phyloP scores from a whole-genome alignment of 2,329 filamentous ascomycete species.

The Cercospora sesami region DNA sequence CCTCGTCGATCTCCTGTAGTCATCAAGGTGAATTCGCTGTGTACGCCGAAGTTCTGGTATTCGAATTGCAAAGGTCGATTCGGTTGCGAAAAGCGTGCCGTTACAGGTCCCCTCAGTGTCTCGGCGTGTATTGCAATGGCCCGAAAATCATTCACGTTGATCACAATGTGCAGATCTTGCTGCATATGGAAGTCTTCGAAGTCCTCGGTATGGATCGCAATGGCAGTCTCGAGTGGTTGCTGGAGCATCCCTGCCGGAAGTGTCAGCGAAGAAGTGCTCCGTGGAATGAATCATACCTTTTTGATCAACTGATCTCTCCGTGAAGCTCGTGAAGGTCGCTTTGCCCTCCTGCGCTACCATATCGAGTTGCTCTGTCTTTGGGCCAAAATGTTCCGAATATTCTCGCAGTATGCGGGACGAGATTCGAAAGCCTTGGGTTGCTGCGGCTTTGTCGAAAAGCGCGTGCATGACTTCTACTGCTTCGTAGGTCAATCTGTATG shows the following conservation, averaged over 20 bases:
- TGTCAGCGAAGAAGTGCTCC: constrained; percentile 8
- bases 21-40: constrained; percentile 79
- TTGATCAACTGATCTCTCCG: constrained; percentile 72
- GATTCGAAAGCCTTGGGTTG: constrained; percentile 70
- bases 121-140: constrained; percentile 75
- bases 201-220: constrained; percentile 72
- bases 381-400: constrained; percentile 77
- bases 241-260: constrained; percentile 65
- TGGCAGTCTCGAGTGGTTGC: constrained; percentile 77
- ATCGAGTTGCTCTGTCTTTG: constrained; percentile 77
- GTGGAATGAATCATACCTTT: constrained; percentile 50
- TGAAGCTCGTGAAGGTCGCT: constrained; percentile 77
- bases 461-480: constrained; percentile 72
- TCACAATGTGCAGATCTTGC: constrained; percentile 73
- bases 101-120: constrained; percentile 64
- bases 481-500: constrained; percentile 75
- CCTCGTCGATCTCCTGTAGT: constrained; percentile 66
- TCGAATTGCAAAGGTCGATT: constrained; percentile 70
- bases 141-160: constrained; percentile 80
- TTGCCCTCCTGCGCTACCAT: constrained; percentile 69
- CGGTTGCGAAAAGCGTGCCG: constrained; percentile 69
- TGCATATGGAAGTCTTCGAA: constrained; percentile 74
- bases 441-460: constrained; percentile 67
- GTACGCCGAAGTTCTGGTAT: constrained; percentile 67
- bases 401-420: constrained; percentile 70